Base-by-base conservation (phyloP, 2,329 filamentous ascomycete species). In the Aspergillus udagawae region DNA sequence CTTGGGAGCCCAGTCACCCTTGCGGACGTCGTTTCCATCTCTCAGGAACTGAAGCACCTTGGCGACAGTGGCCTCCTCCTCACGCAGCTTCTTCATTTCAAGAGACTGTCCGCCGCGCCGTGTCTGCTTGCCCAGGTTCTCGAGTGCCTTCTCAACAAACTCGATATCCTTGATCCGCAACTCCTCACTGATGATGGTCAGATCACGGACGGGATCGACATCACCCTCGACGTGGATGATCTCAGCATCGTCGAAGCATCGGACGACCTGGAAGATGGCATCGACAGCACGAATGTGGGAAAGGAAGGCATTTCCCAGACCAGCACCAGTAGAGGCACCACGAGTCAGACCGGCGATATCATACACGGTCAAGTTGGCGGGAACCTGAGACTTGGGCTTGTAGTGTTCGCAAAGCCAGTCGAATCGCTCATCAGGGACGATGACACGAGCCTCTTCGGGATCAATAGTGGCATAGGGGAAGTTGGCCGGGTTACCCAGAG, bases 181-280 rank as follows among this genome's bases (percentile, higher is more conserved):
- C 80, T 99, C 94, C 73, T 97, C 92, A 75, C 88, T 91, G 79
- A 99, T 97, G 76, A 99, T 99, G 71, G 91, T 90, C 66, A 99
- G 79, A 82, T 99, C 94, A 73, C 94, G 88, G 60, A 90, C 85
- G 35, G 94, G 95, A 79, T 99, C 90, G 68, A 99, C 95, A 70
- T 99, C 94, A 74, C 94, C 95, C 83, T 99, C 95, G 65, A 99
- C 92, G 84, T 99, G 94, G 69, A 97, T 97, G 70, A 99, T 99
- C 80, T 99, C 94, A 59, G 93, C 94, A 82, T 99, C 94, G 73
- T 99, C 95, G 79, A 99, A 97, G 80, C 90, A 96, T 69, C 92
- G 88, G 41, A 97, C 92, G 48, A 97, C 92, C 78, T 96, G 91
- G 83, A 96, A 97, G 78, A 97, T 96, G 77, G 92, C 92, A 82